phyloP scores from a whole-genome alignment of 352 stramenopile species.

The Phytophthora citrophthora region DNA sequence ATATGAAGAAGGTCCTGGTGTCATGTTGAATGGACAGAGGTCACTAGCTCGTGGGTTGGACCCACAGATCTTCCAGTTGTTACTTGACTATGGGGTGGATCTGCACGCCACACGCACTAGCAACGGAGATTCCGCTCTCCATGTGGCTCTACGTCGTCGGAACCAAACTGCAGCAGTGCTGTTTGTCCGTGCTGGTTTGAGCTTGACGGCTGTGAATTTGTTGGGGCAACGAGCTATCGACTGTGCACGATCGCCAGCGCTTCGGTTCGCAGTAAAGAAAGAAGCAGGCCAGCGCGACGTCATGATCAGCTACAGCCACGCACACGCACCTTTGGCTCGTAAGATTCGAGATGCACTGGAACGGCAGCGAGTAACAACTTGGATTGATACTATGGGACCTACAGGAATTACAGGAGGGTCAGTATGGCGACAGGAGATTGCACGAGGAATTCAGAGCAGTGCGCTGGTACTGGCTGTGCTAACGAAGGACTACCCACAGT shows the following conservation, averaged over 20 bases:
- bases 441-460: conserved; percentile 73
- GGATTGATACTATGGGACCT: conserved; percentile 87
- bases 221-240: conserved; percentile 77
- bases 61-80: conserved; percentile 56
- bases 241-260: conserved; percentile 62
- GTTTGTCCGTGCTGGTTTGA: conserved; percentile 74
- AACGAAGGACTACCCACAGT: conserved; percentile 77
- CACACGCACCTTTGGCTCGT: conserved; percentile 66
- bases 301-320: conserved; percentile 90
- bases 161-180: conserved; percentile 74
- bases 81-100: conserved; percentile 57
- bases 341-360: conserved; percentile 78
- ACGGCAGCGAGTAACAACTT: conserved; percentile 77
- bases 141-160: conserved; percentile 72
- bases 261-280: conserved; percentile 89
- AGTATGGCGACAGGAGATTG: conserved; percentile 85
- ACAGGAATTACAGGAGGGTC: conserved; percentile 82
- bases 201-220: conserved; percentile 65
- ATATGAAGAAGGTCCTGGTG: conserved; percentile 31
- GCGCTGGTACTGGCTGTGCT: conserved; percentile 78
- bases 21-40: conserved; percentile 26
- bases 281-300: conserved; percentile 82
- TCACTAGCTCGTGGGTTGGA: conserved; percentile 50
- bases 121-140: conserved; percentile 78
- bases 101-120: conserved; percentile 57